Evolutionary conservation across 2,329 filamentous ascomycete species (phyloP), one percentile per base, ranked within the genome.

Genomic region (Sarocladiaceae sp.): DNA sequence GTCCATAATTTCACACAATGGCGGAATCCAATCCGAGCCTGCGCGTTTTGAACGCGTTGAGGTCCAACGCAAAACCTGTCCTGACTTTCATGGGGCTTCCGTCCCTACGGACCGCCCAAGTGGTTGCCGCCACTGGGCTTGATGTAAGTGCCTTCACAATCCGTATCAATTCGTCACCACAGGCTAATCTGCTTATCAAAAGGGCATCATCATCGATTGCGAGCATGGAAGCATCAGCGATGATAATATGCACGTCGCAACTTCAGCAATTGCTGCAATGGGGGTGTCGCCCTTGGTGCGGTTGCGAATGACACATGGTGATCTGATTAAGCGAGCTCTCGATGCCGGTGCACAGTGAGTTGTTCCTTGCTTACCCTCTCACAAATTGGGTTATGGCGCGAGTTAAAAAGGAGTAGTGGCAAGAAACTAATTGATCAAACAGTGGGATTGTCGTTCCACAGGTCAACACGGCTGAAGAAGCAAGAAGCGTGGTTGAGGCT

Each of bases 141-240:
- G 37, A 42, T 13, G 37, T 42, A 22, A 13, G 37, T 42, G 4
- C 35, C 11, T 8, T 20, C 15, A 20, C n/a, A n/a, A n/a, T n/a
- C n/a, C n/a, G n/a, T n/a, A n/a, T n/a, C n/a, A n/a, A n/a, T n/a
- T n/a, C n/a, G n/a, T n/a, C n/a, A n/a, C n/a, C n/a, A n/a, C n/a
- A n/a, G n/a, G n/a, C n/a, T n/a, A n/a, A n/a, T 22, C 37, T 22
- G 22, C 10, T 18, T 13, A 39, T 8, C 17, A 39, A 29, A 25
- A 53, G 22, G 74, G 72, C 50, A 69, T 79, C 42, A 72, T 76
- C 47, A 66, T 76, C 48, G 75, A 74, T 54, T 72, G 71, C 49
- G 73, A 72, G 55, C 73, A 75, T 56, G 72, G 72, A 13, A 68
- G 66, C 56, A 69, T 74, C 53, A 63, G 66, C 20, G 63, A 75